phyloP scores from a whole-genome alignment of 176 grass and related monocot species.

The Luzula sylvatica region DNA sequence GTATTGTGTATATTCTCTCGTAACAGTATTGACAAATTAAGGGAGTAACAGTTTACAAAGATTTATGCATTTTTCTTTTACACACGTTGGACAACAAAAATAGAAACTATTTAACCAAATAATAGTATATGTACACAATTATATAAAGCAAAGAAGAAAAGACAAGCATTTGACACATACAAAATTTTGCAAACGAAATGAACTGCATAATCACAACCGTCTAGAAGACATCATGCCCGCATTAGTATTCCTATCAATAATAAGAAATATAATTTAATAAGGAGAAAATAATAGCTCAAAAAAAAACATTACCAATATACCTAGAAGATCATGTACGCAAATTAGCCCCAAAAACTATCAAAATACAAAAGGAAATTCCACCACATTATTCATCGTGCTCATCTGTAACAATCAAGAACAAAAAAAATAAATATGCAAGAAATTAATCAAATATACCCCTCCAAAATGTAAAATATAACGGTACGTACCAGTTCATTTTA shows the following conservation, averaged over 20 bases:
- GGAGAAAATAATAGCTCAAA: no score
- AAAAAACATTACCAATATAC: neutral
- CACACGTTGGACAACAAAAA: no score
- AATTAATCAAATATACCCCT: neutral
- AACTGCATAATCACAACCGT: neutral
- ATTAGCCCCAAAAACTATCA: neutral
- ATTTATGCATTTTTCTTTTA: no score
- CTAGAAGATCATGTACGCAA: neutral
- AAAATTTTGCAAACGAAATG: neutral
- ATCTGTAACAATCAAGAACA: neutral
- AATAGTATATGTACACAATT: constrained; percentile 8
- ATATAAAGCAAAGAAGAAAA: neutral
- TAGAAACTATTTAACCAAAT: constrained; percentile 9
- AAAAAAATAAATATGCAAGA: neutral
- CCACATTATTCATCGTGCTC: neutral
- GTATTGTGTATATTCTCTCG: no score
- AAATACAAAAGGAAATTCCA: neutral
- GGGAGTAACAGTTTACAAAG: no score
- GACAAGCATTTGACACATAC: neutral
- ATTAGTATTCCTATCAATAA: neutral
- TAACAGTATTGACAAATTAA: no score
- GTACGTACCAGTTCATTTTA: constrained; percentile 45
- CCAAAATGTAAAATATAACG: no score
- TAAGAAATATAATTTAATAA: constrained; percentile 4
- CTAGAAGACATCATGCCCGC: neutral